A percentile compares a stretch with the other conserved stretches of the same genome.
These are phyloP conservation scores for Paramecium tetraurelia DNA, from an alignment of 73 alveolate genomes.

Conservation along the genomic window DNA sequence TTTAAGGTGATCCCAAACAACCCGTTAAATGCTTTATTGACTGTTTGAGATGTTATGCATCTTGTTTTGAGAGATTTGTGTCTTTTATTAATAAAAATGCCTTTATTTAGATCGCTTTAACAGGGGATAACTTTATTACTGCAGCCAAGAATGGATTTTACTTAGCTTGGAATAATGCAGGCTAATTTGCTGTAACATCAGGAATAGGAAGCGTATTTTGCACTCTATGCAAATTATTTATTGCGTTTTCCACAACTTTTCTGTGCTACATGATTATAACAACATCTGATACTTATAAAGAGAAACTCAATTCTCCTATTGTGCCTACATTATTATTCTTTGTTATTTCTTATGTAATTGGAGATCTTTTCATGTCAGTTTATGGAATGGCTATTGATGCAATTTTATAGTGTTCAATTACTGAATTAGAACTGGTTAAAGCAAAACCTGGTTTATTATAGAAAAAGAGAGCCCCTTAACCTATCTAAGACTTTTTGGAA, in stretches of 20 bases:
- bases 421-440: conserved; percentile 47
- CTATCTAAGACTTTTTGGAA: conserved; percentile 47
- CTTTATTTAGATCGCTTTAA: conserved; percentile 90
- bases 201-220: conserved; percentile 90
- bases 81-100: conserved; percentile 92
- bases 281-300: conserved; percentile 65
- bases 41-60: conserved; percentile 86
- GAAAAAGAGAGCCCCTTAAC: conserved; percentile 46
- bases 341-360: conserved; percentile 41
- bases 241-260: conserved; percentile 75
- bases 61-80: conserved; percentile 84
- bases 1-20: conserved; percentile 51
- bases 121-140: conserved; percentile 88
- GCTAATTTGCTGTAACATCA: conserved; percentile 81
- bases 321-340: conserved; percentile 68
- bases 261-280: conserved; percentile 83
- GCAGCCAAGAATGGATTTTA: conserved; percentile 93
- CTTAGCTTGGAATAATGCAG: conserved; percentile 85
- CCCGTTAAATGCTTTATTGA: conserved; percentile 68
- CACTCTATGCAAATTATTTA: conserved; percentile 85
- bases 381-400: conserved; percentile 61
- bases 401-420: conserved; percentile 48
- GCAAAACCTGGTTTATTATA: conserved; percentile 9
- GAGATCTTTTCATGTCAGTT: conserved; percentile 54
- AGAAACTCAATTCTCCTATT: conserved; percentile 81